Conservation (phyloP, 441 rosid species). For the Gossypium davidsonii region DNA sequence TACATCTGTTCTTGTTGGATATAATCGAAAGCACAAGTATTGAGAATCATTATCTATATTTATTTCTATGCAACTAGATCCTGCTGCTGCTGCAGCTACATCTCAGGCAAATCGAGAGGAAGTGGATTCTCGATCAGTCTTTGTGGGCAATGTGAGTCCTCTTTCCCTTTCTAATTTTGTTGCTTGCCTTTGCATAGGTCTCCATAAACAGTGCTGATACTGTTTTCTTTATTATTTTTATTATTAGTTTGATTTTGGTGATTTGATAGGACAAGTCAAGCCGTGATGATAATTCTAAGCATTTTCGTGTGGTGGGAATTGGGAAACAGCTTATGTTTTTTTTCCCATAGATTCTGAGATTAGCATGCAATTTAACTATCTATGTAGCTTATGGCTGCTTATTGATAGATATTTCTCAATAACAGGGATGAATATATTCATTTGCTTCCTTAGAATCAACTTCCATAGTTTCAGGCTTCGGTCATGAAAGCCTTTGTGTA, state of each 20-base stretch:
- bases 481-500: background rate
- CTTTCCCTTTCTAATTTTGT: constrained; percentile 6
- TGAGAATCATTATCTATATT: background rate
- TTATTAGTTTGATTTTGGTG: background rate
- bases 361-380: background rate
- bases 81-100: constrained; percentile 16
- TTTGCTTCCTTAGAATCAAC: background rate
- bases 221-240: too few species aligned
- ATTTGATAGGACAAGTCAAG: background rate
- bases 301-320: background rate
- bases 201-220: background rate
- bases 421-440: background rate
- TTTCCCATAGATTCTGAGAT: background rate
- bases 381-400: background rate
- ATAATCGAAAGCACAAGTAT: background rate
- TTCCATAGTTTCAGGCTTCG: background rate
- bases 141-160: constrained; percentile 19
- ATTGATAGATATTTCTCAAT: background rate
- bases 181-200: background rate
- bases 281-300: background rate
- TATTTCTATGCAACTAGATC: constrained; percentile 9
- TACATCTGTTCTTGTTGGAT: background rate
- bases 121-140: constrained; percentile 16
- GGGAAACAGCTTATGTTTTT: background rate
- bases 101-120: constrained; percentile 23